Evolutionary conservation across 805 yeast genomes (phyloP).

Genomic region (Myxozyma sirexii): DNA sequence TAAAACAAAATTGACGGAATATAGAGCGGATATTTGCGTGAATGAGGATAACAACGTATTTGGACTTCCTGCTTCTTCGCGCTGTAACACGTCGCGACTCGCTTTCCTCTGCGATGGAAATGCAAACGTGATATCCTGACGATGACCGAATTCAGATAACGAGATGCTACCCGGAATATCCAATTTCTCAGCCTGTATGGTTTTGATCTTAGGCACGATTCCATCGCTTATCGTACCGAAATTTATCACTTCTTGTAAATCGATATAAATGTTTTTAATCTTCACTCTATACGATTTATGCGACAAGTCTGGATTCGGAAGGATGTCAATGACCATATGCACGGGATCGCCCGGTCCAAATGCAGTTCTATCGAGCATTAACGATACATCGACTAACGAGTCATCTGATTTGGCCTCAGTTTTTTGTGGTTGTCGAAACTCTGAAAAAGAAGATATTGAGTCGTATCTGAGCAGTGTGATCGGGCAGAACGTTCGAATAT

Average conservation of each 20-base stretch:
- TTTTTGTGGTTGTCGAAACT: slow-evolving; percentile 40
- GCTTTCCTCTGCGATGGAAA: slow-evolving; percentile 38
- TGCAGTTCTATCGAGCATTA: slow-evolving; percentile 42
- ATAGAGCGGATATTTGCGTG: slow-evolving; percentile 44
- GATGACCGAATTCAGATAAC: slow-evolving; percentile 36
- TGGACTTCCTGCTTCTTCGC: slow-evolving; percentile 44
- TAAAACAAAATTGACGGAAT: slow-evolving; percentile 42
- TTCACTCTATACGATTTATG: slow-evolving; percentile 44
- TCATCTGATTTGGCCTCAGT: slow-evolving; percentile 40
- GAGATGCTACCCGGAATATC: slow-evolving; percentile 36
- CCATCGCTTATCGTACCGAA: slow-evolving; percentile 41
- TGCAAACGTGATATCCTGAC: slow-evolving; percentile 38
- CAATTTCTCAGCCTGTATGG: slow-evolving; percentile 39
- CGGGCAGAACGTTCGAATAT: slow-evolving; percentile 35
- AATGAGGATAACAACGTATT: slow-evolving; percentile 42
- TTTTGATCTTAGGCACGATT: slow-evolving; percentile 40
- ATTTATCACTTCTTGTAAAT: slow-evolving; percentile 44
- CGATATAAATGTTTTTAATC: slow-evolving; percentile 43
- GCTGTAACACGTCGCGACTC: slow-evolving; percentile 36
- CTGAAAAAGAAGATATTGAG: slow-evolving; percentile 46
- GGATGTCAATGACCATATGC: slow-evolving; percentile 38
- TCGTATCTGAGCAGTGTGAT: slow-evolving; percentile 45
- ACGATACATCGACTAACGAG: slow-evolving; percentile 43
- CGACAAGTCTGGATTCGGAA: slow-evolving; percentile 45
- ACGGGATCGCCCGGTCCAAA: slow-evolving; percentile 47